Evolutionary conservation across 352 stramenopile species (phyloP), one percentile per base, ranked within the genome.

Genomic region (Saprolegnia parasitica): DNA sequence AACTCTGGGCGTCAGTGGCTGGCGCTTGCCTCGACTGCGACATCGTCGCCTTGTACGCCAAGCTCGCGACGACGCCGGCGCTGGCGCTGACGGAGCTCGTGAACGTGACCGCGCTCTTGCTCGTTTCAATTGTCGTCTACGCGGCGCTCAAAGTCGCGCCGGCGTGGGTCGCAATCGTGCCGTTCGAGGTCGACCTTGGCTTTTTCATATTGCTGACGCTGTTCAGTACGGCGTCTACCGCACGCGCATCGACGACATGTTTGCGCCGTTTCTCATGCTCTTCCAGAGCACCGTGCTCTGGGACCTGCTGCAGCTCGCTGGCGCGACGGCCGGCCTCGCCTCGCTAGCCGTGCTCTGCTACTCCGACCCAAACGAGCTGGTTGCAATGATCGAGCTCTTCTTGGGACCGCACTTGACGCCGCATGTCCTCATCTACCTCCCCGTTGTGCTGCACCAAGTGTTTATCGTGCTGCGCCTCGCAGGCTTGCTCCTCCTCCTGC

Each of bases 161-260:
- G 16, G 60, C 60, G 18, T 67, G 60, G 60, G 16, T 15, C 0
- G 8, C 13, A 32, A 15, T 67, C 46, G 32, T 67, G 3, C 16
- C 60, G 35, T 13, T 20, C n/a, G 46, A 67, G 18, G 9, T 23
- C 46, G 46, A 67, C 37, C 32, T 39, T 56, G 29, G 16, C n/a
- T 67, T 67, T 32, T 67, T 67, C 24, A 10, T 67, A 24, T 8
- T 67, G n/a, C 24, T 67, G 24, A 55, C 60, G 5, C 9, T 67
- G 24, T 5, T 45, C 60, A 67, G 26, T 67, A 56, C 32, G 4
- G 16, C 21, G 40, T 67, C 60, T 67, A 67, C 26, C 32, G 60
- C 35, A 67, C 60, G 23, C 40, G 60, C 42, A 67, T 67, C 21
- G 60, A 67, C 6, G 60, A 67, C 46, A 56, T 67, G 60, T 32